Evolutionary conservation across 495 filamentous ascomycete genomes (phyloP), one percentile per base, ranked within the genome.

Genomic region (Thermochaetoides thermophila): DNA sequence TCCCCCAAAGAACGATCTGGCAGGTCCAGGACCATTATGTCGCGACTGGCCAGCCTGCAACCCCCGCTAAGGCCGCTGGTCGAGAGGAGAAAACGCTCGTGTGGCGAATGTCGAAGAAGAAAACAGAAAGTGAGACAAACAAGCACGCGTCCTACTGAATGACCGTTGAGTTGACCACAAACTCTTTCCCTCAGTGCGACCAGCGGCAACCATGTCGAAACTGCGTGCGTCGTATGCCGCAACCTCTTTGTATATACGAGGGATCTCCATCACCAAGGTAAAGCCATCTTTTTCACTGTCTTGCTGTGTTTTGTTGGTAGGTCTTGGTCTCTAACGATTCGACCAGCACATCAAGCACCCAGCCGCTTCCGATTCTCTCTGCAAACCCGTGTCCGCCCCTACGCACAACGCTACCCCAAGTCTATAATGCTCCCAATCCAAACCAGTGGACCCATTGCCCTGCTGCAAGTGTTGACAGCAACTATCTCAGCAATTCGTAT

Each of bases 121-220:
- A 44, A 44, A n/a, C 41, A 44, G 29, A 44, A 44, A 32, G 41
- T 39, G 5, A 1, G 27, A 8, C 17, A 25, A 15, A 23, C n/a
- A 4, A 0, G 22, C 9, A 22, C 27, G 16, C 32, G 11, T 4
- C 3, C 23, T 5, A 14, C 1, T 8, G 14, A 5, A n/a, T 7
- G 5, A 19, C 12, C 2, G 5, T 27, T 17, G 20, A 8, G 6
- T 1, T 15, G 12, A 5, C 15, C 1, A 5, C 31, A 6, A 17
- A n/a, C 14, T 22, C 8, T 7, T 7, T 14, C 25, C 25, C 17
- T 2, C 21, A 38, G 41, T 39, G 36, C 15, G 32, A 35, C 21
- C 36, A 39, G 14, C 32, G 29, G 7, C 32, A 32, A 3, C 40
- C 40, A 1, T 43, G 40, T 12, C 34, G 40, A 13, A 37, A 43